Evolutionary conservation across 2,329 filamentous ascomycete species (phyloP).

Genomic region (Alternaria sp.): DNA sequence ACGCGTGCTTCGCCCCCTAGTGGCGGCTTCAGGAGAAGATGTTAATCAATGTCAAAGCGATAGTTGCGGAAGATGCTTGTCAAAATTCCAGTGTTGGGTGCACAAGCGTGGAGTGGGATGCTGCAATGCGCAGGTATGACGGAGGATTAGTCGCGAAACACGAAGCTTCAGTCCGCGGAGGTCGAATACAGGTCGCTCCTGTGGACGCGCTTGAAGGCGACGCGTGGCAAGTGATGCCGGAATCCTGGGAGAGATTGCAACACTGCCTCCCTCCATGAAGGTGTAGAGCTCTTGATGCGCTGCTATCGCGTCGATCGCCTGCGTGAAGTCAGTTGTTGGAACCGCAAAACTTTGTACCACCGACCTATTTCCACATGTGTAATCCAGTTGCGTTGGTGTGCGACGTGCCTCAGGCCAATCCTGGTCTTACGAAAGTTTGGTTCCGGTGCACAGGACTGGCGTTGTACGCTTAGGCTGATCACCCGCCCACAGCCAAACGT

Average conservation of each 20-base stretch:
- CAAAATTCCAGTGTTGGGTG: not conserved
- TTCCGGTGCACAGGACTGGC: not conserved
- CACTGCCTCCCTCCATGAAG: not conserved
- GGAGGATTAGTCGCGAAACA: not conserved
- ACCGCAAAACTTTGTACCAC: not conserved
- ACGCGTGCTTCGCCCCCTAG: not conserved
- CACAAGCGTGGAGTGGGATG: not conserved
- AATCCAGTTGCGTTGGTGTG: not conserved
- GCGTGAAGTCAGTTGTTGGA: not conserved
- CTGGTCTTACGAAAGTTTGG: not conserved
- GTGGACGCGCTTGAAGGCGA: not conserved
- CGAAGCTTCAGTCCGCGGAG: not conserved
- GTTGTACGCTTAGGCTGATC: constrained; percentile 1
- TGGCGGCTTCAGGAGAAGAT: not conserved
- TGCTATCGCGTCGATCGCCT: not conserved
- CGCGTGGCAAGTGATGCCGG: not conserved
- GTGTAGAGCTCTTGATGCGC: not conserved
- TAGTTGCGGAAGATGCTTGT: not conserved
- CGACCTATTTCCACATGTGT: not conserved
- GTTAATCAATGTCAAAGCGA: not conserved
- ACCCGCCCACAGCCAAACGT: not conserved
- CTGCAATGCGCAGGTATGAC: not conserved
- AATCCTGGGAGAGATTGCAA: not conserved
- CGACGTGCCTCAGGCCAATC: not conserved
- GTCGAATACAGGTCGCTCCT: not conserved